A percentile compares a stretch with the other conserved stretches of the same genome.
Evolutionary conservation across 352 stramenopile species (phyloP).

Genomic region (Stramenopiles sp.): DNA sequence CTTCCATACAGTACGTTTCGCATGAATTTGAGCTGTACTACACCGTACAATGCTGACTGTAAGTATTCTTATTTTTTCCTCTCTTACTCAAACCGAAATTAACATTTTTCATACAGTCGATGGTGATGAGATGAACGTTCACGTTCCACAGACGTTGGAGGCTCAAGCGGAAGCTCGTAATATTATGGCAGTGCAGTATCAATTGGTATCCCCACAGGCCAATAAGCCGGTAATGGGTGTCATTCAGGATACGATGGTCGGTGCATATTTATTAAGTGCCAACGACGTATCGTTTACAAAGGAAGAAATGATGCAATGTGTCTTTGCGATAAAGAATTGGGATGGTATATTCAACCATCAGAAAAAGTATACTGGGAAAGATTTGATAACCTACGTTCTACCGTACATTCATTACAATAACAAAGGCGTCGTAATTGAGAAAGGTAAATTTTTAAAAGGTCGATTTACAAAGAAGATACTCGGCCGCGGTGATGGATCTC

Average conservation of each 20-base stretch:
- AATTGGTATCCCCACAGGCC: slow-evolving; percentile 92
- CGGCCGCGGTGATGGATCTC: slow-evolving; percentile 77
- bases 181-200: slow-evolving; percentile 94
- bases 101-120: too few relatives aligned
- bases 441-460: too few relatives aligned
- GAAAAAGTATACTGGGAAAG: too few relatives aligned
- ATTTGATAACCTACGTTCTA: too few relatives aligned
- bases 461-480: too few relatives aligned
- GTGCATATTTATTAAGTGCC: slow-evolving; percentile 92
- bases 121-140: slow-evolving; percentile 14
- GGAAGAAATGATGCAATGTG: slow-evolving; percentile 88
- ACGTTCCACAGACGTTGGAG: slow-evolving; percentile 81
- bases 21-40: slow-evolving; percentile 88
- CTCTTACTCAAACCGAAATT: too few relatives aligned
- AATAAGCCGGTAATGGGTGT: slow-evolving; percentile 99
- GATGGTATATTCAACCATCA: too few relatives aligned
- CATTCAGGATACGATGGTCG: slow-evolving; percentile 86
- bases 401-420: too few relatives aligned
- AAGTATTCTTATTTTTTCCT: slow-evolving; percentile 32
- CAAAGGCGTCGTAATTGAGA: too few relatives aligned
- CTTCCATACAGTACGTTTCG: slow-evolving; percentile 98
- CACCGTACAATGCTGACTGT: slow-evolving; percentile 98
- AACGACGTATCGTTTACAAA: slow-evolving; percentile 90
- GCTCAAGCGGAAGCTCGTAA: slow-evolving; percentile 87
- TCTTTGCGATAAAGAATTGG: slow-evolving; percentile 93